Evolutionary conservation across 345 rosid genomes (phyloP).

Genomic region (Eucalyptus cladocalyx): DNA sequence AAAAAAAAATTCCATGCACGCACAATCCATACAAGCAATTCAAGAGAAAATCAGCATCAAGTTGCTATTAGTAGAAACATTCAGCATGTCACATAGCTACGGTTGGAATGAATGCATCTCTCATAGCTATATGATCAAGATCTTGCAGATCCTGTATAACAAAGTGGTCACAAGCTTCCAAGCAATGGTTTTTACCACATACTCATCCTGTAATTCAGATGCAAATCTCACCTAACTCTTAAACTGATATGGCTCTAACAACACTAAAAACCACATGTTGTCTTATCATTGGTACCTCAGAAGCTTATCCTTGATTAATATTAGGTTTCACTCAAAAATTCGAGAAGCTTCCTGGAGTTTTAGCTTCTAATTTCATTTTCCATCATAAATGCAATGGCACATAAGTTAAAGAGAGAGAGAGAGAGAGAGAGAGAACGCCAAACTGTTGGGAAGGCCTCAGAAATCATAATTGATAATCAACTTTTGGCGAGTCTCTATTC

Average conservation of each 20-base stretch:
- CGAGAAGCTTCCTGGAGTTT: not conserved
- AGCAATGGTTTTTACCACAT: not conserved
- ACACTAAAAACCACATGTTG: not conserved
- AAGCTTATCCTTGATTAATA: not conserved
- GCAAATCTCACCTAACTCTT: not conserved
- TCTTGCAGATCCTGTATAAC: no score
- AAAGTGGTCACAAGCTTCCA: not conserved
- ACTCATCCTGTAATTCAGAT: rapidly evolving
- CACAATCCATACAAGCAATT: no score
- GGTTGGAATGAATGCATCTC: no score
- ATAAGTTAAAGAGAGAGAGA: no score
- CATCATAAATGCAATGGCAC: not conserved
- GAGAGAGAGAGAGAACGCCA: not conserved
- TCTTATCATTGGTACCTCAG: not conserved
- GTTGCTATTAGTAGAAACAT: not conserved
- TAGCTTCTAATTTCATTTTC: not conserved
- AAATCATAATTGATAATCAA: no score
- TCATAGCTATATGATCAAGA: no score
- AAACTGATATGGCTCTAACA: not conserved
- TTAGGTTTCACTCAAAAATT: not conserved
- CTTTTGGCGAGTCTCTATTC: no score
- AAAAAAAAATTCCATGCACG: no score
- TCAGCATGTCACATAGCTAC: no score
- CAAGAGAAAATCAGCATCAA: not conserved
- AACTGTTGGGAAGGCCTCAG: not conserved